Evolutionary conservation across 2,329 filamentous ascomycete genomes (phyloP), one percentile per base, ranked within the genome.

Genomic region (Arachnomyces sp.): DNA sequence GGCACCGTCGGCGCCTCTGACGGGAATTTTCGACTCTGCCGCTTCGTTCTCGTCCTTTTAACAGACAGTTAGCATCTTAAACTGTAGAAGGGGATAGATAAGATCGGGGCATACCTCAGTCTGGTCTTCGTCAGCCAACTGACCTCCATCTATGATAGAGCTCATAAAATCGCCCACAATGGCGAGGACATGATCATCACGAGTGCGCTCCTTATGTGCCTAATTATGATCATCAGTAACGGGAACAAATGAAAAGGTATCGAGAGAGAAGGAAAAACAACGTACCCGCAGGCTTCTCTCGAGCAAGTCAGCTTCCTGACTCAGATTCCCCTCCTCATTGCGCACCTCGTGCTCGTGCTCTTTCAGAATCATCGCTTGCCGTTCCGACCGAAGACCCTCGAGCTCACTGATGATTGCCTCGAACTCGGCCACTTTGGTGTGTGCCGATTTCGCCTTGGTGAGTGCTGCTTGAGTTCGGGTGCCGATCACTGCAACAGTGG

Each of bases 111-210:
- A 46, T 52, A 61, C 60, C 49, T 59, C 60, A 17, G 64, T 67
- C 38, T 64, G 59, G 35, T 65, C 63, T 34, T 66, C 64, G 43
- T 67, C 64, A 39, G 60, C 59, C 12, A 57, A 61, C 31, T 57
- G 59, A 25, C 56, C 58, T 34, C 57, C 53, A n/a, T 61, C 59
- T 40, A 62, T 58, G 16, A 64, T 54, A 34, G 63, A 59, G 5
- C 57, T 51, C 51, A 65, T 60, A 40, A 61, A 64, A 9, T 59
- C 61, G 29, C 64, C 63, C 43, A 61, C 53, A 13, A 60, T 59
- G n/a, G 61, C 63, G 38, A 54, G 46, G 15, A 64, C 52, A 44
- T 64, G 60, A 36, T 67, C 64, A n/a, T 62, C 51, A 38, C 56
- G 53, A 9, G 58, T 54, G 38, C 58, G 45, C 18, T 45, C 44